These are phyloP conservation scores for Acacia melanoxylon DNA, from an alignment of 306 rosid species.

Conservation along the genomic window DNA sequence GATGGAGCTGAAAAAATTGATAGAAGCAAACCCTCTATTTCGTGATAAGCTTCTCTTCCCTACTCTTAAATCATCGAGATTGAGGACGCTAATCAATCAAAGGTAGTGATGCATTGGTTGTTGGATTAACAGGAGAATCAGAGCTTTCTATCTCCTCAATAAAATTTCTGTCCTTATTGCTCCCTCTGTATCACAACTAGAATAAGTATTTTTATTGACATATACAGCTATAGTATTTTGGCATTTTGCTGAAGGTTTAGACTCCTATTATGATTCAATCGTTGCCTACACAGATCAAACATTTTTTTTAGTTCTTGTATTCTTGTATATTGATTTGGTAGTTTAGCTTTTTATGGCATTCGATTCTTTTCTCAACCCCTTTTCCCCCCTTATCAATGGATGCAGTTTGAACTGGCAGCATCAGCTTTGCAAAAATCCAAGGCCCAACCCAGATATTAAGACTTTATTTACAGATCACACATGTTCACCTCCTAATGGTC, in stretches of 20 bases:
- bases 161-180: not conserved
- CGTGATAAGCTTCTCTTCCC: conserved; percentile 88
- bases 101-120: conserved; percentile 47
- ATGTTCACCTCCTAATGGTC: conserved; percentile 71
- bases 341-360: conserved; percentile 20
- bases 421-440: conserved; percentile 77
- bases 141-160: conserved; percentile 11
- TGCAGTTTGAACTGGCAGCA: conserved; percentile 98
- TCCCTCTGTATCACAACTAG: conserved; percentile 9
- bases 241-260: conserved; percentile 1
- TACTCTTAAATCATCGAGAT: conserved; percentile 65
- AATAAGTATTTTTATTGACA: not conserved
- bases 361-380: not conserved
- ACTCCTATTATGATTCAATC: conserved; percentile 3
- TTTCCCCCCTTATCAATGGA: conserved; percentile 33
- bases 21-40: conserved; percentile 82
- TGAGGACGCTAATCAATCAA: conserved; percentile 80
- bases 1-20: conserved; percentile 79
- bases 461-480: conserved; percentile 81
- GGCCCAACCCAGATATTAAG: conserved; percentile 73
- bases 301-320: not conserved
- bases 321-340: not conserved
- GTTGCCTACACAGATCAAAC: not conserved
- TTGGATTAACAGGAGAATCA: conserved; percentile 21
- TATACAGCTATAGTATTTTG: not conserved